These are phyloP conservation scores for Emiliania huxleyi DNA, from an alignment of 78 protist genomes.

Conservation along the genomic window DNA sequence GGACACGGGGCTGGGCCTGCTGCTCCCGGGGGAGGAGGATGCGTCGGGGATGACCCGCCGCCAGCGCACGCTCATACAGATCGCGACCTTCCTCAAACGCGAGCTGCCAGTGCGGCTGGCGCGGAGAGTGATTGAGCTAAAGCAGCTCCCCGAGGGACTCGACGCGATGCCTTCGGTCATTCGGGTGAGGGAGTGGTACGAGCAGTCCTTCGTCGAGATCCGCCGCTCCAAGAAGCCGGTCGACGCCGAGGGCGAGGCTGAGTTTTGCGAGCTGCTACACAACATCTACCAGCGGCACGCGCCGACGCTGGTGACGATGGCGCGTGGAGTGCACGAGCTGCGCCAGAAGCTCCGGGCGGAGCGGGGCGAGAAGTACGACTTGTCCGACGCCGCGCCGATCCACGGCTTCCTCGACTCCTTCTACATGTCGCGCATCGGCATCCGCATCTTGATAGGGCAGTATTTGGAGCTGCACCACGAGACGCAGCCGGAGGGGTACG, in stretches of 20 bases:
- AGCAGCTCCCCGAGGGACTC: constrained; percentile 47
- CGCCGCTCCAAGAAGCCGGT: not conserved
- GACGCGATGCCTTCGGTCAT: constrained; percentile 30
- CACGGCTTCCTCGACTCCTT: not conserved
- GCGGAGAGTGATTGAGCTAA: constrained; percentile 40
- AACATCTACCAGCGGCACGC: not conserved
- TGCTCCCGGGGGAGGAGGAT: not conserved
- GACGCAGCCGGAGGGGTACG: not conserved
- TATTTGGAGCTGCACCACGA: constrained; percentile 34
- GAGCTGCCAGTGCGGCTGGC: constrained; percentile 65
- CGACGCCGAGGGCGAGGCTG: not conserved
- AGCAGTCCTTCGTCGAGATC: not conserved
- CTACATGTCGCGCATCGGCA: constrained; percentile 58
- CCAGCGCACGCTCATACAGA: constrained; percentile 4
- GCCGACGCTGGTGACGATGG: constrained; percentile 37
- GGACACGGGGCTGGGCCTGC: constrained; percentile 11
- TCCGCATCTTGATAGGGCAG: constrained; percentile 62
- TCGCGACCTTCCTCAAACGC: constrained; percentile 1
- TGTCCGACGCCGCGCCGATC: not conserved
- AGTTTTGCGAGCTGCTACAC: not conserved
- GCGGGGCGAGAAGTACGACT: not conserved
- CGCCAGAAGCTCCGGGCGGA: not conserved
- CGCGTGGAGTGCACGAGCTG: constrained; percentile 58
- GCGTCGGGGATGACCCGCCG: not conserved
- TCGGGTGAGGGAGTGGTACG: constrained; percentile 38